phyloP scores from a whole-genome alignment of 202 grass and related monocot species.

The Tripidium arundinaceum region DNA sequence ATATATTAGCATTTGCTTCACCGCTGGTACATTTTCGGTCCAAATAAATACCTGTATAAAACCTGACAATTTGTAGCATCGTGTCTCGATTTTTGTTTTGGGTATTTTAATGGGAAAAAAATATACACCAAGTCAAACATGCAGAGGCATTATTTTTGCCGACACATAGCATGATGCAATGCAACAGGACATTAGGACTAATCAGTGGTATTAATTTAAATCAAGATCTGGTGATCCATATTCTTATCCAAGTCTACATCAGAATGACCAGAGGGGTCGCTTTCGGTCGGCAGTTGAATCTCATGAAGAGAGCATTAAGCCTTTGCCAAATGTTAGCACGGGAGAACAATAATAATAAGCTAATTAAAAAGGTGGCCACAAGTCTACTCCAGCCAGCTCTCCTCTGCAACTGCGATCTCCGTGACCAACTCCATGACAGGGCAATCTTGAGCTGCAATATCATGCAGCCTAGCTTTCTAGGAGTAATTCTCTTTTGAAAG shows the following conservation, averaged over 20 bases:
- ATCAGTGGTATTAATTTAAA: not conserved
- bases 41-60: too few relatives aligned
- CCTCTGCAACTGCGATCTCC: not conserved
- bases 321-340: not conserved
- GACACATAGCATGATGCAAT: conserved; percentile 1
- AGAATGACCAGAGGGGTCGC: not conserved
- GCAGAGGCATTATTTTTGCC: not conserved
- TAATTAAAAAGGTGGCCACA: not conserved
- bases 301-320: conserved; percentile 2
- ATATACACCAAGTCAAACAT: too few relatives aligned
- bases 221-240: conserved; percentile 2
- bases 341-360: not conserved
- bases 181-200: not conserved
- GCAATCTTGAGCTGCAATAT: not conserved
- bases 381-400: not conserved
- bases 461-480: not conserved
- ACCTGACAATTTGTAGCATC: not conserved
- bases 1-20: too few relatives aligned
- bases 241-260: conserved; percentile 24
- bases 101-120: not conserved
- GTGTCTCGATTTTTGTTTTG: not conserved
- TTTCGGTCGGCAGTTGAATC: conserved; percentile 30
- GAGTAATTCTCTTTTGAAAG: not conserved
- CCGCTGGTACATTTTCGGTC: too few relatives aligned
- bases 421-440: not conserved